Evolutionary conservation across 306 rosid genomes (phyloP).

Genomic region (Vigna hirtella): DNA sequence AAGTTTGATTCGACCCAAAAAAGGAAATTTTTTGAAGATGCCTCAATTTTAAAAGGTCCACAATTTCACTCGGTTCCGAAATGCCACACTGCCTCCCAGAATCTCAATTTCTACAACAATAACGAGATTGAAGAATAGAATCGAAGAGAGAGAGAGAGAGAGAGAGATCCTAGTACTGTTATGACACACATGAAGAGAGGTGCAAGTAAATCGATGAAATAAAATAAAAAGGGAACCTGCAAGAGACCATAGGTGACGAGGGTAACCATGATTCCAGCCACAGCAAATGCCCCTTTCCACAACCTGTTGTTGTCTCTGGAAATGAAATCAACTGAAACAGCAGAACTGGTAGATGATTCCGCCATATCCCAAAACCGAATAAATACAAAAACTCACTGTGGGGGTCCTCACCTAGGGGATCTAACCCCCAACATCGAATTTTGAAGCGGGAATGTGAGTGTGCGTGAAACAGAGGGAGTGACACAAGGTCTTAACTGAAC

Average conservation of each 20-base stretch:
- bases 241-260: slow-evolving; percentile 94
- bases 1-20: background rate
- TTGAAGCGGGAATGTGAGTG: background rate
- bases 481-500: background rate
- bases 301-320: slow-evolving; percentile 56
- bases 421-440: background rate
- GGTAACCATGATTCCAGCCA: slow-evolving; percentile 87
- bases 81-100: background rate
- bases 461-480: background rate
- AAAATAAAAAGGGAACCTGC: slow-evolving; percentile 58
- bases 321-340: slow-evolving; percentile 28
- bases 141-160: background rate
- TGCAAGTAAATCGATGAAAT: background rate
- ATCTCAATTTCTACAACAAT: slow-evolving; percentile 27
- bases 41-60: background rate
- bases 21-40: background rate
- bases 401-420: slow-evolving; percentile 22
- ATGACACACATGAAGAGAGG: background rate
- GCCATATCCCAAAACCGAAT: slow-evolving; percentile 56
- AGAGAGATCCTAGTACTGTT: background rate
- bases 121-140: background rate
- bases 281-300: slow-evolving; percentile 74
- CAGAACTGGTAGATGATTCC: slow-evolving; percentile 47
- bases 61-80: slow-evolving; percentile 7
- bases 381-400: background rate